Evolutionary conservation across 805 yeast species (phyloP).

Genomic region (Starmerella scarabaei): DNA sequence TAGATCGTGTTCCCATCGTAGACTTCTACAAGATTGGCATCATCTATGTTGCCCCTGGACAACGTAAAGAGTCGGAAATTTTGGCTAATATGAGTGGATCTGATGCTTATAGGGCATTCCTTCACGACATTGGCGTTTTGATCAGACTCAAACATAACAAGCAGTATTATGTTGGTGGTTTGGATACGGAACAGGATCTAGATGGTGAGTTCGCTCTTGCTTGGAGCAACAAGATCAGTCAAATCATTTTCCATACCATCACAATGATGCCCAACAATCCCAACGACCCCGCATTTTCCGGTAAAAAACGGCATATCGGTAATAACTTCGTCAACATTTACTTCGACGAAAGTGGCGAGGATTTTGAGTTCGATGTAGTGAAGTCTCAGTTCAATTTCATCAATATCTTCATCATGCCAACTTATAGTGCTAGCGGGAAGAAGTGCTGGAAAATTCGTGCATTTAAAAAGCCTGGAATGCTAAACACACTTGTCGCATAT

Average conservation of each 20-base stretch:
- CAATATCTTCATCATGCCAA: conserved; percentile 63
- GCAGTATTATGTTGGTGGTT: conserved; percentile 58
- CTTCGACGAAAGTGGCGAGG: conserved; percentile 60
- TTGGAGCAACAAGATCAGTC: conserved; percentile 60
- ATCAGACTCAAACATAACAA: conserved; percentile 44
- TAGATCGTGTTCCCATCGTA: conserved; percentile 67
- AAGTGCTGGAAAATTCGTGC: conserved; percentile 45
- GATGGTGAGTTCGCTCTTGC: conserved; percentile 68
- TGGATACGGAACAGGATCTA: conserved; percentile 51
- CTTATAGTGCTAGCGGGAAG: conserved; percentile 10
- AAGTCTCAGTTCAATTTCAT: conserved; percentile 73
- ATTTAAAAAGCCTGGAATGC: conserved; percentile 54
- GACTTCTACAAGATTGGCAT: conserved; percentile 71
- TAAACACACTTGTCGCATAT: conserved; percentile 62
- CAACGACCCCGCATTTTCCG: conserved; percentile 35
- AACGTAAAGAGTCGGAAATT: conserved; percentile 49
- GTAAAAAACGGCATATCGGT: conserved; percentile 77
- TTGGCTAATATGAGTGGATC: conserved; percentile 55
- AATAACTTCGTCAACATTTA: conserved; percentile 70
- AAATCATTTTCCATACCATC: conserved; percentile 63
- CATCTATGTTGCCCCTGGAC: conserved; percentile 59
- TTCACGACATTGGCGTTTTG: conserved; percentile 46
- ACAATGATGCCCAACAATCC: conserved; percentile 58
- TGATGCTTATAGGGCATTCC: conserved; percentile 43
- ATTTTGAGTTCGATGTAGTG: conserved; percentile 57